phyloP scores from a whole-genome alignment of 2,329 filamentous ascomycete genomes.

The Alternaria consortialis region DNA sequence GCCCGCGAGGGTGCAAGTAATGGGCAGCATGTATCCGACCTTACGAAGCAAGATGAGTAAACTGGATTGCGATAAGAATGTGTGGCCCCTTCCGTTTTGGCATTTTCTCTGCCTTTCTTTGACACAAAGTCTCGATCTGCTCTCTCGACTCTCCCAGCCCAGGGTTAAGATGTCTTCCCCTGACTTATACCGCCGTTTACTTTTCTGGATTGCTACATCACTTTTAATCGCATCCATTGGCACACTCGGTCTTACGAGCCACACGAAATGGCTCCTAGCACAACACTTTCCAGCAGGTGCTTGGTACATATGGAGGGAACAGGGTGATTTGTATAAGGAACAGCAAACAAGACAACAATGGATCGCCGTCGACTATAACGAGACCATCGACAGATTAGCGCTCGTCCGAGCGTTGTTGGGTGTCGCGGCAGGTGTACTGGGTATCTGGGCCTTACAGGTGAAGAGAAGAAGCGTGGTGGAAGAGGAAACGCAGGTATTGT shows the following conservation, averaged over 20 bases:
- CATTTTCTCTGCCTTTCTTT: neutral
- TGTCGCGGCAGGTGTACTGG: neutral
- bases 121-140: neutral
- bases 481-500: neutral
- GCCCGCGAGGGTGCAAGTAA: neutral
- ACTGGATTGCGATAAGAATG: too few species aligned
- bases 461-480: neutral
- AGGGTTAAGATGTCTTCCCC: neutral
- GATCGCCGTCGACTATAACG: neutral
- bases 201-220: neutral
- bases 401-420: neutral
- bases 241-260: constrained; percentile 1
- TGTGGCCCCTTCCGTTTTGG: neutral
- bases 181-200: neutral
- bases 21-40: neutral
- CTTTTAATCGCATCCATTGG: neutral
- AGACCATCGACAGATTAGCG: neutral
- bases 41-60: neutral
- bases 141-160: neutral
- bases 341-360: constrained; percentile 2
- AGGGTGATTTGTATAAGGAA: neutral
- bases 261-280: constrained; percentile 1
- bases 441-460: neutral
- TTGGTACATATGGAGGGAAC: constrained; percentile 8
- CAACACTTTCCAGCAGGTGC: neutral